Evolutionary conservation across 2,329 filamentous ascomycete genomes (phyloP).

Genomic region (Microcyclosporella mali): DNA sequence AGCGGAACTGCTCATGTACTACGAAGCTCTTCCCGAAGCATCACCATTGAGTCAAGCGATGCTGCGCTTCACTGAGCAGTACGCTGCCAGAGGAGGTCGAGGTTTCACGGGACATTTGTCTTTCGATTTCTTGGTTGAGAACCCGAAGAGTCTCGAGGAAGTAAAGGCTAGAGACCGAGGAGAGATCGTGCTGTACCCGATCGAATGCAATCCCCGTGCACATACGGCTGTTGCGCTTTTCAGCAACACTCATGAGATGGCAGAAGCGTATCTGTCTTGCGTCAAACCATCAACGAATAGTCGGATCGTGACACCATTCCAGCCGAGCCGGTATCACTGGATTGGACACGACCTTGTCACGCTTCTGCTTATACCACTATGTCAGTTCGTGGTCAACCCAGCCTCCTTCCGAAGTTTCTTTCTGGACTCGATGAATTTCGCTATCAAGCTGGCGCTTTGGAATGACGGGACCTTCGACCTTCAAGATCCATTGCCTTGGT

Average conservation of each 20-base stretch:
- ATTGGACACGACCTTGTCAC: conserved; percentile 59
- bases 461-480: conserved; percentile 45
- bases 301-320: conserved; percentile 16
- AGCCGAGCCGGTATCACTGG: conserved; percentile 51
- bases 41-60: conserved; percentile 54
- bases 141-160: conserved; percentile 21
- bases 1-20: conserved; percentile 59
- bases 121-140: conserved; percentile 62
- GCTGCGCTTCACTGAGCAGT: conserved; percentile 57
- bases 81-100: conserved; percentile 46
- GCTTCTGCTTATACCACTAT: conserved; percentile 45
- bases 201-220: conserved; percentile 65
- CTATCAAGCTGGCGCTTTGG: conserved; percentile 42
- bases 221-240: conserved; percentile 64
- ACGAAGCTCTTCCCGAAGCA: conserved; percentile 51
- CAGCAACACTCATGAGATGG: conserved; percentile 39
- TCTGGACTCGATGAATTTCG: conserved; percentile 30
- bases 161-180: too few relatives aligned
- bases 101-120: conserved; percentile 63
- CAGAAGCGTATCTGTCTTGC: conserved; percentile 49
- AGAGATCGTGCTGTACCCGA: conserved; percentile 50
- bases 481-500: conserved; percentile 47
- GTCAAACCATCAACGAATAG: conserved; percentile 21
- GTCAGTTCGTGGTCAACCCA: conserved; percentile 32
- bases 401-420: conserved; percentile 23